Percentiles rank a stretch among this genome's conserved stretches.
These are phyloP conservation scores for Geranium incanum DNA, from an alignment of 441 rosid genomes.

Conservation along the genomic window DNA sequence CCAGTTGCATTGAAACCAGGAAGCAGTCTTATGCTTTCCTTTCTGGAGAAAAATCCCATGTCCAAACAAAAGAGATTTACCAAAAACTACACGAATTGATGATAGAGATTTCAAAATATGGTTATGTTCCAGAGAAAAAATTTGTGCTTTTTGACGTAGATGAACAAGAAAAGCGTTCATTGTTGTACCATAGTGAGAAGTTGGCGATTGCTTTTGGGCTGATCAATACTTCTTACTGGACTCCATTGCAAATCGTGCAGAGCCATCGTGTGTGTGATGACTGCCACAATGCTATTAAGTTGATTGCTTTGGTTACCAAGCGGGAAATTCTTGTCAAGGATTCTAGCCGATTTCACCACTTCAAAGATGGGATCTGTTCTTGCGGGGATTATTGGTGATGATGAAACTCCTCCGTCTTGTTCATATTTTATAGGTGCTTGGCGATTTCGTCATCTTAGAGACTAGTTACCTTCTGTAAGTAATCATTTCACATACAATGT, in stretches of 20 bases:
- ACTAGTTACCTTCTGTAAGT: neutral
- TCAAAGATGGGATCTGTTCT: slow-evolving; percentile 55
- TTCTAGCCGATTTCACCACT: slow-evolving; percentile 38
- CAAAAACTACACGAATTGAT: slow-evolving; percentile 60
- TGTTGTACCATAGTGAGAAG: slow-evolving; percentile 66
- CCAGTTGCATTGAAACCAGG: slow-evolving; percentile 75
- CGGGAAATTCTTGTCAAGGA: slow-evolving; percentile 72
- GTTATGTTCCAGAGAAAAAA: slow-evolving; percentile 41
- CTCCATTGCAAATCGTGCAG: slow-evolving; percentile 66
- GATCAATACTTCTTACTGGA: slow-evolving; percentile 46
- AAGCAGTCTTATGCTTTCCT: slow-evolving; percentile 47
- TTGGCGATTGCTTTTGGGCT: slow-evolving; percentile 75
- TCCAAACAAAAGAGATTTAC: slow-evolving; percentile 51
- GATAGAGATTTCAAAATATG: slow-evolving; percentile 46
- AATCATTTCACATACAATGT: slow-evolving; percentile 2
- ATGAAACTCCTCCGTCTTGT: slow-evolving; percentile 5
- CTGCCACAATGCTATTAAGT: slow-evolving; percentile 67
- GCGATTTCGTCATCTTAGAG: neutral
- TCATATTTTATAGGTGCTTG: neutral
- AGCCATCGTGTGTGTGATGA: slow-evolving; percentile 74
- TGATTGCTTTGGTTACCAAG: slow-evolving; percentile 43
- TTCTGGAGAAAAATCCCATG: slow-evolving; percentile 56
- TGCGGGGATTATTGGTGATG: slow-evolving; percentile 91
- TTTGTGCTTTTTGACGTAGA: slow-evolving; percentile 72
- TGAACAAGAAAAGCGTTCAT: slow-evolving; percentile 40